Evolutionary conservation across 495 filamentous ascomycete genomes (phyloP), one percentile per base, ranked within the genome.

Genomic region (Haplographium delicatum): DNA sequence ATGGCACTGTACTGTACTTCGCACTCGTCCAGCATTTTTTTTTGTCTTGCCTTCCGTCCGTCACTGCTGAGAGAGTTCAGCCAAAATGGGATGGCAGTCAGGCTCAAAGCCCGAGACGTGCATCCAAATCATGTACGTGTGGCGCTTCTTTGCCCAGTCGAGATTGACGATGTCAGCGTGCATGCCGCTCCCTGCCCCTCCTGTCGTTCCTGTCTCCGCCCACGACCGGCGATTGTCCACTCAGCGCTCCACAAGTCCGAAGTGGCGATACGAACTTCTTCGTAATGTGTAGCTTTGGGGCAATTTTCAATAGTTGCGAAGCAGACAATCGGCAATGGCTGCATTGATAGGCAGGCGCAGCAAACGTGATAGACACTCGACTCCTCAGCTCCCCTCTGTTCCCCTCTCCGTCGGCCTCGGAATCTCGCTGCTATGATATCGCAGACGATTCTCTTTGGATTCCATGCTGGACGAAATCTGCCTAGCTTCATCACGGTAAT

Each of bases 151-250:
- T n/a, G n/a, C n/a, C n/a, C 37, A 43, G 25, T 26, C 15, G 20
- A 23, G 11, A 18, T 47, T 47, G 13, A 16, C 48, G 44, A 47
- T 35, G 51, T 47, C 43, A 47, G 44, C 51, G 43, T 54, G 51
- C 51, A 53, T 53, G 16, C 50, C 10, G 19, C 19, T 42, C 31
- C 50, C 41, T 19, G 20, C 30, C 41, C 41, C 22, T 38, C 28
- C 19, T 15, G 26, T 11, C 23, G n/a, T 37, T 48, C 11, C 47
- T 41, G 4, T 40, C 19, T 3, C 16, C 39, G 28, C n/a, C 11
- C 44, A 24, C 18, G 15, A n/a, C n/a, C n/a, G n/a, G n/a, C 13
- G 28, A 31, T 31, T 31, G 28, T 6, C 28, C 7, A 6, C 28
- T n/a, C n/a, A n/a, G n/a, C n/a, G 34, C 34, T 18, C n/a, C 19